A percentile compares a stretch with the other conserved stretches of the same genome.
Conservation (phyloP, 2,329 filamentous ascomycete genomes). For the Aspergillus melleus region DNA sequence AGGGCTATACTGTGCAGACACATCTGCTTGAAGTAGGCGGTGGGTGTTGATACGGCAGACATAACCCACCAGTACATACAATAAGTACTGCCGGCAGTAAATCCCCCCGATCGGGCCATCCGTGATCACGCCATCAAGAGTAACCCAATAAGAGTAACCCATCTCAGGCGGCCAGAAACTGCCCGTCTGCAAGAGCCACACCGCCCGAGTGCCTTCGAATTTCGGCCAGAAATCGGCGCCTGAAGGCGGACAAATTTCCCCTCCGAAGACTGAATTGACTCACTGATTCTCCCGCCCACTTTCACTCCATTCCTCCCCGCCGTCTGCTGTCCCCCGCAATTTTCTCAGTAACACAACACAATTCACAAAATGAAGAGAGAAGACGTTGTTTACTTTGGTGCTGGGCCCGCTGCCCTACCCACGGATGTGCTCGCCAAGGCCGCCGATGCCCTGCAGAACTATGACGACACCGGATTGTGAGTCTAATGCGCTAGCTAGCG, state of each 20-base stretch:
- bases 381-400: slow-evolving; percentile 83
- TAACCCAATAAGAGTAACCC: background rate
- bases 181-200: background rate
- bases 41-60: background rate
- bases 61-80: no score
- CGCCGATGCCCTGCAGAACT: slow-evolving; percentile 77
- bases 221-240: background rate
- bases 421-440: slow-evolving; percentile 77
- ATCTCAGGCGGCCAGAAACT: background rate
- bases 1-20: background rate
- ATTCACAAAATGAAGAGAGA: slow-evolving; percentile 60
- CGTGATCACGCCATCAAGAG: background rate
- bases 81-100: background rate
- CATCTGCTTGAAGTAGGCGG: background rate
- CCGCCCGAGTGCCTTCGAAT: background rate
- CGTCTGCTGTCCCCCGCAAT: background rate
- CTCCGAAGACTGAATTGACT: background rate
- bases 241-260: background rate
- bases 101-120: no score
- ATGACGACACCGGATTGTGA: slow-evolving; percentile 70
- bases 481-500: background rate
- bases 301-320: background rate
- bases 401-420: slow-evolving; percentile 83
- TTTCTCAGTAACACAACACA: background rate
- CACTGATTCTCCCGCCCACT: background rate